A percentile compares a stretch with the other conserved stretches of the same genome.
phyloP scores from a whole-genome alignment of 2,329 filamentous ascomycete genomes.

The Fusarium sp. region DNA sequence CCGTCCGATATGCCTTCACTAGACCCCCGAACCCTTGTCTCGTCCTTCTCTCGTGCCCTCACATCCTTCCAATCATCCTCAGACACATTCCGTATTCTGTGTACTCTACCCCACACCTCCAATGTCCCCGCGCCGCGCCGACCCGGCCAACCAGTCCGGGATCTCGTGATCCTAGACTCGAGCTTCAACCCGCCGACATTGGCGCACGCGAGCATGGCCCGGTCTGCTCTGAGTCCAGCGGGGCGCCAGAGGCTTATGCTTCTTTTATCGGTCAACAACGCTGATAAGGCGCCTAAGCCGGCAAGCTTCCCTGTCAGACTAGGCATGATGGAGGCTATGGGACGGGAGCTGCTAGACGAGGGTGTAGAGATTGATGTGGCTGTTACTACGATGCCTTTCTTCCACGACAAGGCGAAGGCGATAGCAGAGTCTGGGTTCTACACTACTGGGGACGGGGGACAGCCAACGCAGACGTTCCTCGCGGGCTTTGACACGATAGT shows the following conservation, averaged over 20 bases:
- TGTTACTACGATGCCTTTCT: constrained; percentile 79
- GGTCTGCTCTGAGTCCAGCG: constrained; percentile 57
- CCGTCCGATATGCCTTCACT: constrained; percentile 36
- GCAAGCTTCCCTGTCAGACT: constrained; percentile 76
- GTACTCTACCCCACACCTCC: constrained; percentile 53
- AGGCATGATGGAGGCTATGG: constrained; percentile 79
- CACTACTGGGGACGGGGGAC: background rate
- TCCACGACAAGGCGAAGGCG: constrained; percentile 76
- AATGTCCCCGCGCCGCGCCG: constrained; percentile 37
- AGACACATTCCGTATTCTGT: constrained; percentile 61
- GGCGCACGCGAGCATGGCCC: constrained; percentile 71
- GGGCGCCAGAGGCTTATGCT: constrained; percentile 62
- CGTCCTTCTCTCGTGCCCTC: constrained; percentile 61
- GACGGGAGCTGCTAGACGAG: constrained; percentile 62
- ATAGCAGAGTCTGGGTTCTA: constrained; percentile 65
- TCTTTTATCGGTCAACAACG: constrained; percentile 73
- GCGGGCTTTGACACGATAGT: constrained; percentile 83
- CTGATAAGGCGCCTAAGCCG: constrained; percentile 75
- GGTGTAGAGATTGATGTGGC: constrained; percentile 70
- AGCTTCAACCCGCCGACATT: constrained; percentile 77
- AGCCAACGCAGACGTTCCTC: constrained; percentile 73
- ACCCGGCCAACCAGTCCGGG: constrained; percentile 36
- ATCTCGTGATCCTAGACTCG: constrained; percentile 72
- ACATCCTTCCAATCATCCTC: constrained; percentile 59
- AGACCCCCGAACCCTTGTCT: constrained; percentile 51